phyloP scores from a whole-genome alignment of 2,329 filamentous ascomycete genomes.

The Knufia petricola region DNA sequence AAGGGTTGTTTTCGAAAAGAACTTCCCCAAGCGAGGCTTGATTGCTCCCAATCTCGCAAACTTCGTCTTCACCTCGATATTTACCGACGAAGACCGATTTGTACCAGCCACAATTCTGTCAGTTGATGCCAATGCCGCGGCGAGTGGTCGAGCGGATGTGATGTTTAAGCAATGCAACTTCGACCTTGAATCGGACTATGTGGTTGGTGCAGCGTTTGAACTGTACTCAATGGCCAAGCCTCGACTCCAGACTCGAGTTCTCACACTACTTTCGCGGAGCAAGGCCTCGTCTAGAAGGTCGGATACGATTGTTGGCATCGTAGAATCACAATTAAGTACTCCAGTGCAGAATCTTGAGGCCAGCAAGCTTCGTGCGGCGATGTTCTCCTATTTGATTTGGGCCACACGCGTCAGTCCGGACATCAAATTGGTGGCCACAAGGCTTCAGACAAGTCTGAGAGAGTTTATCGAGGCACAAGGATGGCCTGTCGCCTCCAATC shows the following conservation, averaged over 20 bases:
- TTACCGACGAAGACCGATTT: conserved; percentile 73
- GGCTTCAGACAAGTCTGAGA: conserved; percentile 54
- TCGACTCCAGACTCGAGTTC: conserved; percentile 65
- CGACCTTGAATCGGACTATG: conserved; percentile 55
- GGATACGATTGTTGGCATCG: conserved; percentile 56
- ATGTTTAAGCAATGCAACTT: conserved; percentile 67
- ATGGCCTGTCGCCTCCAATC: conserved; percentile 59
- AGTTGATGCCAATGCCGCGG: conserved; percentile 68
- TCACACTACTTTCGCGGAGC: conserved; percentile 69
- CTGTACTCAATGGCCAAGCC: conserved; percentile 65
- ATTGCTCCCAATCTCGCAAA: conserved; percentile 41
- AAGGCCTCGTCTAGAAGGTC: conserved; percentile 61
- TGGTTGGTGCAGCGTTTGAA: conserved; percentile 59
- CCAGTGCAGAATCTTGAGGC: conserved; percentile 58
- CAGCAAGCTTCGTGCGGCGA: conserved; percentile 66
- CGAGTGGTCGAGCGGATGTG: conserved; percentile 79
- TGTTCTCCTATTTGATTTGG: conserved; percentile 83
- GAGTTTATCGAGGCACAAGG: conserved; percentile 70
- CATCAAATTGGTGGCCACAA: conserved; percentile 55
- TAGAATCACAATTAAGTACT: conserved; percentile 52
- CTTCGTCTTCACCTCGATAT: conserved; percentile 75
- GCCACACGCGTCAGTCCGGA: conserved; percentile 63
- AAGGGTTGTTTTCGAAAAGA: conserved; percentile 28
- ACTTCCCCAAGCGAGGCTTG: conserved; percentile 23
- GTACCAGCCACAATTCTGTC: conserved; percentile 75